Base-by-base conservation (phyloP, 2,329 filamentous ascomycete species). In the Aspergillus sp. region DNA sequence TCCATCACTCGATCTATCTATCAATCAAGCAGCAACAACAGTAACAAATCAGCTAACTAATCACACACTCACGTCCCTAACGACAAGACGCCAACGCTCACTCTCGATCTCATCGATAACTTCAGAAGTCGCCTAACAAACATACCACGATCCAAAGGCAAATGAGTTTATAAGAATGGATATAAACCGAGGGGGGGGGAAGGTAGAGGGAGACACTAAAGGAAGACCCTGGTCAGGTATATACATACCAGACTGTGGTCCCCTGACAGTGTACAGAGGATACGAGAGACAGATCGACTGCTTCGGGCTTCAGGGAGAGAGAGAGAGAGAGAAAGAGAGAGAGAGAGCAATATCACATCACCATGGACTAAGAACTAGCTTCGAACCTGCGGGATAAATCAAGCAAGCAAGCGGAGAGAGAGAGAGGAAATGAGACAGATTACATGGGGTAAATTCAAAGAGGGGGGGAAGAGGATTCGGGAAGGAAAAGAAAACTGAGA, bases 371-470 rank as follows among this genome's bases (percentile, higher is more conserved):
- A 59, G 62, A 62, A 73, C 64, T 73, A 73, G 57, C 71, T 74
- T 74, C 68, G 69, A 68, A 68, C 72, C 69, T 72, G 73, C 72
- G 69, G 70, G 65, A 70, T 69, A 49, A 56, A 62, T 50, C 50
- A 45, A 70, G 69, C 48, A 55, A 61, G 48, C 38, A 41, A 17
- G 39, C 39, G 43, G 41, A 30, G 57, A 57, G 45, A 28, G 45
- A 28, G 45, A 28, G 41, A 28, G 25, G 41, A 61, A 69, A 62
- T 60, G 60, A 60, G 41, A 62, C 48, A 64, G 53, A 63, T 63
- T 53, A 61, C 62, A 64, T 54, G 56, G 47, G 28, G 55, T 53
- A 61, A 36, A 36, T 5, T 36, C 58, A 12, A 52, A 3, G 25
- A 6, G 23, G 41, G 53, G n/a, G 58, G 12, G 5, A 15, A 36